Conservation (phyloP, 441 rosid species). For the Euphorbia schlechtendalii region DNA sequence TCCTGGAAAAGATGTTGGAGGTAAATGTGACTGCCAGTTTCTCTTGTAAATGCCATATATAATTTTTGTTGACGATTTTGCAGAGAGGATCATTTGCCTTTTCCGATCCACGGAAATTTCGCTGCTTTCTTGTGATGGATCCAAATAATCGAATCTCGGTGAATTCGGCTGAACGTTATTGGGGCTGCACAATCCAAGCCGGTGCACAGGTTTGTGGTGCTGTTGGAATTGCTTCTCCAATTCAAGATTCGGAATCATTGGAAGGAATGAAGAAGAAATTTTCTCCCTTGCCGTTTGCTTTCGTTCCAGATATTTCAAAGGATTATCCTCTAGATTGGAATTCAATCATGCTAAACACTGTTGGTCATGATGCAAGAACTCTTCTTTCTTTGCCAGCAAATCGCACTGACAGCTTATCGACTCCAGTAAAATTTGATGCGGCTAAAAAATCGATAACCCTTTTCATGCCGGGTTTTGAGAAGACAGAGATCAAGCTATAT, state of each 20-base stretch:
- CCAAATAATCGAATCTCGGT: constrained; percentile 49
- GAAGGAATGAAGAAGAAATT: constrained; percentile 41
- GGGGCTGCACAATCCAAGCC: constrained; percentile 87
- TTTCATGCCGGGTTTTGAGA: constrained; percentile 86
- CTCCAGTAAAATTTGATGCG: constrained; percentile 53
- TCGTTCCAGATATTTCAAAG: constrained; percentile 40
- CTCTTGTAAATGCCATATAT: constrained; percentile 3
- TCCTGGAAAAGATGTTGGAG: constrained; percentile 59
- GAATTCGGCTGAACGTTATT: constrained; percentile 61
- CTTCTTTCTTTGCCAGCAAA: constrained; percentile 39
- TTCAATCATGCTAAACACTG: constrained; percentile 34
- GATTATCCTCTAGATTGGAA: constrained; percentile 49
- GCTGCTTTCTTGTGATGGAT: constrained; percentile 71
- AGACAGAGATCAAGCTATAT: constrained; percentile 86
- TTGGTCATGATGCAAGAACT: constrained; percentile 35
- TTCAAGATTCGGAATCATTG: constrained; percentile 20
- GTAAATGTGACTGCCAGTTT: constrained; percentile 30
- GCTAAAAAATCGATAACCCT: constrained; percentile 55
- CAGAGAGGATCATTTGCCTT: constrained; percentile 66
- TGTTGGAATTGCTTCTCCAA: constrained; percentile 32
- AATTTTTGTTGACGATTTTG: constrained; percentile 23
- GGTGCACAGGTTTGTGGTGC: constrained; percentile 75
- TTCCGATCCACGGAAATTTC: constrained; percentile 45
- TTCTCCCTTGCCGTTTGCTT: constrained; percentile 54
- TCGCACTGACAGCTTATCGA: constrained; percentile 20